These are phyloP conservation scores for Lachancea waltii DNA, from an alignment of 805 yeast genomes.

Conservation along the genomic window DNA sequence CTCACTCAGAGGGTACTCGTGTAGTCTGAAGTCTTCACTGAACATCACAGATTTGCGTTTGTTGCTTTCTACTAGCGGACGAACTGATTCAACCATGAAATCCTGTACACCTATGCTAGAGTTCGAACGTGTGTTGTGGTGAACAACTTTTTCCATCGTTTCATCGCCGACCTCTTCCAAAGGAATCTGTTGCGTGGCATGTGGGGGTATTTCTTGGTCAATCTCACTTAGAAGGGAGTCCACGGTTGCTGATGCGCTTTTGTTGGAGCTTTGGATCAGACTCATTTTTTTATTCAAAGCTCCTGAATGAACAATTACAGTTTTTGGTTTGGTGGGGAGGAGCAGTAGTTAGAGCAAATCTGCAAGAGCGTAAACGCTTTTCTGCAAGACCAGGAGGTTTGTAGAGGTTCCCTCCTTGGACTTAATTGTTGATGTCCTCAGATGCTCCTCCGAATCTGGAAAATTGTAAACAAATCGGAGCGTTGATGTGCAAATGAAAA, in stretches of 20 bases:
- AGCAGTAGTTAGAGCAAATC: background rate
- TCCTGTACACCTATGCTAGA: constrained; percentile 1
- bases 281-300: background rate
- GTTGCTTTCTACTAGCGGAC: constrained; percentile 1
- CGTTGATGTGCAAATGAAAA: background rate
- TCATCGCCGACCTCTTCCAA: constrained; percentile 30
- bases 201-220: constrained; percentile 22
- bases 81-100: background rate
- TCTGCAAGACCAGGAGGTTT: no score
- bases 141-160: constrained; percentile 29
- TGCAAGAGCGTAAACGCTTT: no score
- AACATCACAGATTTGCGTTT: constrained; percentile 14
- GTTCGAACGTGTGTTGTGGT: constrained; percentile 20
- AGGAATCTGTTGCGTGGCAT: constrained; percentile 18
- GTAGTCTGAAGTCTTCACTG: constrained; percentile 16
- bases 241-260: constrained; percentile 15
- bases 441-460: background rate
- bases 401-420: no score
- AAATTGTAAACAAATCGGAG: constrained; percentile 1
- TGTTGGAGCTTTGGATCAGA: background rate
- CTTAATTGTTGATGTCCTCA: background rate
- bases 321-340: no score
- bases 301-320: no score
- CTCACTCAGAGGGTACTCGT: constrained; percentile 13
- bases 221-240: constrained; percentile 28